These are phyloP conservation scores for Leptographium galeiforme DNA, from an alignment of 2,329 filamentous ascomycete species.

Conservation along the genomic window DNA sequence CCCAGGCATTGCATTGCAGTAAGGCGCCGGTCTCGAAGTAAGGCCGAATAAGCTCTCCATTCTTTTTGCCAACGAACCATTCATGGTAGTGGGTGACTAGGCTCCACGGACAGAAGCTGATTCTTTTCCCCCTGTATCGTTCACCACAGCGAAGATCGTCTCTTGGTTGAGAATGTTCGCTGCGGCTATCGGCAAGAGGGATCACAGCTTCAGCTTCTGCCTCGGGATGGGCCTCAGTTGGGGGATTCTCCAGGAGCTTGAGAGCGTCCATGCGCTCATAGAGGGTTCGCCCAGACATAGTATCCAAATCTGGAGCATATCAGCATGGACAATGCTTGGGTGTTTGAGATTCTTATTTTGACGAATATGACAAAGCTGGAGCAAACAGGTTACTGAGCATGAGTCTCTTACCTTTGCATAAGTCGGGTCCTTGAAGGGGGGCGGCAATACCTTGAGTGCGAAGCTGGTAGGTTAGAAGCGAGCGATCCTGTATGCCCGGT, in stretches of 20 bases:
- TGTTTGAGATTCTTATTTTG: no score
- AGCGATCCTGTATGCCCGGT: no score
- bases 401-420: no score
- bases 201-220: background rate
- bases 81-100: constrained; percentile 45
- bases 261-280: background rate
- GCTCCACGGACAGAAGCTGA: constrained; percentile 33
- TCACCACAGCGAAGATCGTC: background rate
- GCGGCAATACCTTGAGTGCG: no score
- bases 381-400: no score
- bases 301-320: background rate
- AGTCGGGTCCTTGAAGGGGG: no score
- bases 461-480: no score
- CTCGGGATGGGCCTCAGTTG: no score
- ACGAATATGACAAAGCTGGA: no score
- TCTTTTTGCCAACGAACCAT: constrained; percentile 41
- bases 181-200: background rate
- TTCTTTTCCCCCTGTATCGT: constrained; percentile 6
- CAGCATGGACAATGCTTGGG: background rate
- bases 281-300: background rate
- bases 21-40: constrained; percentile 45
- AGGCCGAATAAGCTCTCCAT: constrained; percentile 29
- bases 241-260: background rate
- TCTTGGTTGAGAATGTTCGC: background rate
- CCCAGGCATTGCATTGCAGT: constrained; percentile 52